phyloP scores from a whole-genome alignment of 495 filamentous ascomycete genomes.

The Aspergillus saccharolyticus region DNA sequence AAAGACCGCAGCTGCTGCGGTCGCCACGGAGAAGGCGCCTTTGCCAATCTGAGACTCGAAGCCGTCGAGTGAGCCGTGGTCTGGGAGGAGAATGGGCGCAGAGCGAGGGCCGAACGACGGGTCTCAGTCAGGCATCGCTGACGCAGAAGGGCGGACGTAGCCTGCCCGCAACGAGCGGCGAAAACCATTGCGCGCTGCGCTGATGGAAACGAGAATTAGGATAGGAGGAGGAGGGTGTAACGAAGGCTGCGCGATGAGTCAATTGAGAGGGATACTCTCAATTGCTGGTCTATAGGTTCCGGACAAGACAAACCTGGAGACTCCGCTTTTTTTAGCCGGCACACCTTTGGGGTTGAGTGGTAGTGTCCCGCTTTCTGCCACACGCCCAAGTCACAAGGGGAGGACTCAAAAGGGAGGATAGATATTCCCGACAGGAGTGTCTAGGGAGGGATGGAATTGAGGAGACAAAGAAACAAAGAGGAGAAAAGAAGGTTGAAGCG shows the following conservation, averaged over 20 bases:
- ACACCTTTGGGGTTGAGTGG: conserved; percentile 4
- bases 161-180: conserved; percentile 48
- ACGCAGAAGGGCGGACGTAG: conserved; percentile 40
- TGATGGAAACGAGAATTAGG: conserved; percentile 11
- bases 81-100: conserved; percentile 41
- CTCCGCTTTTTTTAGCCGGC: conserved; percentile 10
- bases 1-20: conserved; percentile 45
- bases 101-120: conserved; percentile 34
- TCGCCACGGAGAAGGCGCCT: conserved; percentile 32
- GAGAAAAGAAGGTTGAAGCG: neutral
- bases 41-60: conserved; percentile 37
- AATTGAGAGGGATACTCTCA: conserved; percentile 15
- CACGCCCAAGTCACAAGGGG: conserved; percentile 18
- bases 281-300: conserved; percentile 9
- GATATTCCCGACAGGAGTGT: conserved; percentile 13
- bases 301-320: conserved; percentile 5
- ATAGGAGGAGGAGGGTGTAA: conserved; percentile 5
- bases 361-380: conserved; percentile 22
- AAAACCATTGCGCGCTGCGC: conserved; percentile 46
- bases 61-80: conserved; percentile 31
- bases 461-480: conserved; percentile 13
- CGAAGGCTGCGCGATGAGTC: conserved; percentile 7
- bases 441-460: conserved; percentile 10
- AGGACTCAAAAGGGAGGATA: conserved; percentile 14
- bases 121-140: conserved; percentile 42